phyloP scores from a whole-genome alignment of 371 early-diverging fungal genomes.

The Scutellospora calospora region DNA sequence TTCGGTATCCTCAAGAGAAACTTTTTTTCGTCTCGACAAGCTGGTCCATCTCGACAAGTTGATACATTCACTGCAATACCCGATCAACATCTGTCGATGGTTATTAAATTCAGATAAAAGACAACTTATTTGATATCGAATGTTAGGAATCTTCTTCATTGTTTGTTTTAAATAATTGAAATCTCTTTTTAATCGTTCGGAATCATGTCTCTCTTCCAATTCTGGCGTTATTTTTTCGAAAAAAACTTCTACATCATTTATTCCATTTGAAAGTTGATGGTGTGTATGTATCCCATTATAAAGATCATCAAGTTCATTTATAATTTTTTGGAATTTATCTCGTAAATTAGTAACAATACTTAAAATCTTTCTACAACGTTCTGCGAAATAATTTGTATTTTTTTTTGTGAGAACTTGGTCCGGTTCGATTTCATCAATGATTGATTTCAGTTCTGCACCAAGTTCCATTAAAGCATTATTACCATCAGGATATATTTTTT shows the following conservation, averaged over 20 bases:
- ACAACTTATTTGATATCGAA: background rate
- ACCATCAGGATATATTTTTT: background rate
- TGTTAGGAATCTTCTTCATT: conserved; percentile 5
- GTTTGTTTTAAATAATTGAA: background rate
- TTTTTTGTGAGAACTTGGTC: background rate
- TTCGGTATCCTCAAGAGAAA: background rate
- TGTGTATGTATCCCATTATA: conserved; percentile 2
- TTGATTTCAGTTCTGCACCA: background rate
- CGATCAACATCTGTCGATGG: background rate
- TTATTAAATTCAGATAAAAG: conserved; percentile 1
- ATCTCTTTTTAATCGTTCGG: background rate
- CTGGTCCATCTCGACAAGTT: background rate
- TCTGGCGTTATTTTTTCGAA: background rate
- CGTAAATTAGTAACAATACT: background rate
- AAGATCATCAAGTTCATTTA: background rate
- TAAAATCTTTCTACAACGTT: conserved; percentile 14
- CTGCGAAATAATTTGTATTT: background rate
- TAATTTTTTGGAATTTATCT: background rate
- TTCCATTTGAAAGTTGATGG: conserved; percentile 15
- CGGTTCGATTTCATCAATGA: background rate
- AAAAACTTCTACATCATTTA: conserved; percentile 4
- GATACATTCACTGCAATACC: background rate
- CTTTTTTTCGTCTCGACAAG: background rate
- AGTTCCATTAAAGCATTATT: background rate
- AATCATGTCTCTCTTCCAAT: background rate